Conservation (phyloP, 371 early-diverging fungal species). For the Syncephalastrum racemosum region DNA sequence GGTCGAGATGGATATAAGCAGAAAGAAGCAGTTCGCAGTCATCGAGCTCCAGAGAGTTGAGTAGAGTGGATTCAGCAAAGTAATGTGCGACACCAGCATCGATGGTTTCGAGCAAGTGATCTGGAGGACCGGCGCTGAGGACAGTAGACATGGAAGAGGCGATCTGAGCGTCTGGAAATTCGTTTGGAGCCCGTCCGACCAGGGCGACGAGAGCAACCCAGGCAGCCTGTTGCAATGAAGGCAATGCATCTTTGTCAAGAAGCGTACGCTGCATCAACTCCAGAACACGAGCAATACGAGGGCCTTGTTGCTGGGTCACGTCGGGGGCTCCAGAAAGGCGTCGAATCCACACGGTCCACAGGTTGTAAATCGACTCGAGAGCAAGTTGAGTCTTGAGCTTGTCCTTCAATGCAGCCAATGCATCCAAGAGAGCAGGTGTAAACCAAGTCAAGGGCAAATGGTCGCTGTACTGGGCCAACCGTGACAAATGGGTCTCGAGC, state of each 20-base stretch:
- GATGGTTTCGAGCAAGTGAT: constrained; percentile 24
- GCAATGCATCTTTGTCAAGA: constrained; percentile 16
- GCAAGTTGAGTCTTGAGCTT: not conserved
- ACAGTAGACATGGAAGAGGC: constrained; percentile 25
- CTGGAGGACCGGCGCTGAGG: constrained; percentile 1
- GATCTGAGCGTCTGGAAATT: constrained; percentile 16
- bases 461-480: constrained; percentile 36
- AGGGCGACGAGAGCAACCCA: constrained; percentile 42
- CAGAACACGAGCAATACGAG: constrained; percentile 18
- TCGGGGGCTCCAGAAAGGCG: constrained; percentile 20
- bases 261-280: constrained; percentile 11
- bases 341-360: constrained; percentile 41
- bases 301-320: constrained; percentile 8
- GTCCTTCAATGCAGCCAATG: constrained; percentile 17
- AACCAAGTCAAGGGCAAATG: constrained; percentile 51
- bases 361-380: constrained; percentile 16
- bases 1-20: constrained; percentile 18
- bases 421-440: constrained; percentile 25
- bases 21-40: constrained; percentile 25
- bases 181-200: constrained; percentile 21
- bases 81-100: constrained; percentile 47
- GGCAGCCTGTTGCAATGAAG: constrained; percentile 2
- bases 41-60: constrained; percentile 41
- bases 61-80: constrained; percentile 31
- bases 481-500: constrained; percentile 27